Base-by-base conservation (phyloP, 2,329 filamentous ascomycete genomes). In the Talaromyces sp. region DNA sequence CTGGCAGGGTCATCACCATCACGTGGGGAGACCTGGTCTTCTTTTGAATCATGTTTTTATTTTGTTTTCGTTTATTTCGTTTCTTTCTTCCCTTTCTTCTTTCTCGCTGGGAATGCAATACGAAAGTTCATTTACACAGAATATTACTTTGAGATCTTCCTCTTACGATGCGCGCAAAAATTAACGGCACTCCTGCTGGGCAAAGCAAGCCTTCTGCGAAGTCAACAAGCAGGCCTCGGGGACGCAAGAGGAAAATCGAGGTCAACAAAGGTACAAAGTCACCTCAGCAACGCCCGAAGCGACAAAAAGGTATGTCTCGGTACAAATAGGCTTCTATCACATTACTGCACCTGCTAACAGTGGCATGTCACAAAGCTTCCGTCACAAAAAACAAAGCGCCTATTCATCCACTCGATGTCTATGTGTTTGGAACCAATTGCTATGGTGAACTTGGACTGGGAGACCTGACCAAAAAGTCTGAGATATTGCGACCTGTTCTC, bases 381-480 rank as follows among this genome's bases (percentile, higher is more conserved):
- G 14, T 3, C 30, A 32, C 14, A 3, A 32, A 32, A 32, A 32
- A 32, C 6, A 32, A 32, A 9, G 30, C 14, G 14, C 33, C 45
- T n/a, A 39, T 20, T 47, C 32, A 39, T 14, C 5, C 29, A 29
- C 45, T 47, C 13, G 45, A 47, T 33, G 45, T 39, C 13, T 47
- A 47, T 13, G 33, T 47, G 20, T 47, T 39, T 20, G 45, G 45
- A 47, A 47, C 33, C 20, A 47, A 47, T 30, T 47, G 45, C n/a
- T 47, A 47, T 22, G 45, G 45, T n/a, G 45, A 47, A 30, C 45
- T 47, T 29, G 45, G 45, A 4, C 22, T 47, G 20, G 45, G 45
- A 39, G 45, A 47, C 24, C 22, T 47, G 20, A 47, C 45, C 20
- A 47, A 39, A 24, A 47, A 47, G n/a, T 19, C 45, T 14, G 45